Evolutionary conservation across 1,284 basidiomycete species (phyloP), one percentile per base, ranked within the genome.

Genomic region (Cystobasidium pallidum): DNA sequence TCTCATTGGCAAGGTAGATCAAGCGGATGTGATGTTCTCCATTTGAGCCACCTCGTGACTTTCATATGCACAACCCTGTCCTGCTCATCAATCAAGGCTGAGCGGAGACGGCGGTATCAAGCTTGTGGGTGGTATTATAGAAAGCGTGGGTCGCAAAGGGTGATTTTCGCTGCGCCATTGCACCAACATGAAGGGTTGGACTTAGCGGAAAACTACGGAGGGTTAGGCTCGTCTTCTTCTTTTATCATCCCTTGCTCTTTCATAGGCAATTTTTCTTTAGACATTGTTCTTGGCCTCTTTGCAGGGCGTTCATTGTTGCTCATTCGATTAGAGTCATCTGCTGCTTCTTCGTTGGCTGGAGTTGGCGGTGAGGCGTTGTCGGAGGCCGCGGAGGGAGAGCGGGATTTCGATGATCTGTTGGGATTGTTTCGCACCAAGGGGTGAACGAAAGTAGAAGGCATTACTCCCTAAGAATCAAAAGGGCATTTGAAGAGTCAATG

Each of bases 391-490:
- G 62, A 64, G 17, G 62, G 62, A 10, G 62, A 64, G 21, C 62
- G 62, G 19, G 62, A 64, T 47, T 64, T 64, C 24, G 62, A 64
- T 19, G 62, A 64, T 47, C 62, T 47, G 10, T 43, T 52, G 8
- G 62, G 34, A 19, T 45, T 45, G 43, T 36, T 43, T 11, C 39
- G 62, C 32, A 64, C 62, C 15, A 64, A 30, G 2, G 62, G 62
- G 24, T 64, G 62, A 34, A 64, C 62, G 39, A 64, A 64, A 36
- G 62, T 64, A 13, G 62, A 64, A 3, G 62, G 62, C 62, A 64
- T 34, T 24, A 64, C 62, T 34, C 62, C 62, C 61, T 64, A 24
- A 4, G 10, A 8, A 6, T 47, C n/a, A 58, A 13, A 24, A 21
- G 19, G 21, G 8, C 7, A 58, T n/a, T 2, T 10, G 2, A 58